Conservation (phyloP, 1,139 yeast genomes). For the Kurtzmaniella natalensis region DNA sequence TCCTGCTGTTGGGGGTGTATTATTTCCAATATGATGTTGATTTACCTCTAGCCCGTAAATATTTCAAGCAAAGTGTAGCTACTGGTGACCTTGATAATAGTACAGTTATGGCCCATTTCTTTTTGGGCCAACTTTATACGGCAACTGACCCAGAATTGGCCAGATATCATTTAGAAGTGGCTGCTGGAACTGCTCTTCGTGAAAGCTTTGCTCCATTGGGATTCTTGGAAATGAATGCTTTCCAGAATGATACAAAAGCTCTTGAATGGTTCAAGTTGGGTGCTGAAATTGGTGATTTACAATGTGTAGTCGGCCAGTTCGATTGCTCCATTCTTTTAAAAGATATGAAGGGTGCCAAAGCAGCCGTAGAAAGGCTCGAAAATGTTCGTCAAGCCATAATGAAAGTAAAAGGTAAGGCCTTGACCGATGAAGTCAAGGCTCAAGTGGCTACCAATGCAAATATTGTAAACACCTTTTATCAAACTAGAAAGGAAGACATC, state of each 20-base stretch:
- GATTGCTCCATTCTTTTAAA: conserved; percentile 39
- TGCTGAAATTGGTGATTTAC: conserved; percentile 55
- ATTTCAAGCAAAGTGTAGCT: conserved; percentile 57
- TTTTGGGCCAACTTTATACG: conserved; percentile 67
- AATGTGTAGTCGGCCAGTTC: conserved; percentile 72
- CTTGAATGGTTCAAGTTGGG: conserved; percentile 86
- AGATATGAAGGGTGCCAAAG: conserved; percentile 20
- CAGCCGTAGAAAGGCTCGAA: conserved; percentile 27
- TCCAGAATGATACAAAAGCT: conserved; percentile 51
- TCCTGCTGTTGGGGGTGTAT: conserved; percentile 64
- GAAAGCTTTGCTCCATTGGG: conserved; percentile 79
- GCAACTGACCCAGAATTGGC: conserved; percentile 54
- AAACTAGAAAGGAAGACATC: too few species aligned
- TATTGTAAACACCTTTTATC: not conserved
- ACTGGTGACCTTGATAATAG: conserved; percentile 53
- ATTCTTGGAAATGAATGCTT: conserved; percentile 68
- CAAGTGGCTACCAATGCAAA: conserved; percentile 11
- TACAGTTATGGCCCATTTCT: conserved; percentile 67
- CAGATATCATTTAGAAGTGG: conserved; percentile 65
- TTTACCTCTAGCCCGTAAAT: conserved; percentile 47
- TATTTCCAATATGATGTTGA: conserved; percentile 48
- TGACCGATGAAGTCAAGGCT: conserved; percentile 16
- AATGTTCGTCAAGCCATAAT: conserved; percentile 21
- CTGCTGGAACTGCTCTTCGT: conserved; percentile 71
- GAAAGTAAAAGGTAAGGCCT: conserved; percentile 12